Percentiles rank a stretch among this genome's conserved stretches.
These are phyloP conservation scores for Aureobasidium sp. DNA, from an alignment of 2,329 filamentous ascomycete genomes.

Conservation along the genomic window DNA sequence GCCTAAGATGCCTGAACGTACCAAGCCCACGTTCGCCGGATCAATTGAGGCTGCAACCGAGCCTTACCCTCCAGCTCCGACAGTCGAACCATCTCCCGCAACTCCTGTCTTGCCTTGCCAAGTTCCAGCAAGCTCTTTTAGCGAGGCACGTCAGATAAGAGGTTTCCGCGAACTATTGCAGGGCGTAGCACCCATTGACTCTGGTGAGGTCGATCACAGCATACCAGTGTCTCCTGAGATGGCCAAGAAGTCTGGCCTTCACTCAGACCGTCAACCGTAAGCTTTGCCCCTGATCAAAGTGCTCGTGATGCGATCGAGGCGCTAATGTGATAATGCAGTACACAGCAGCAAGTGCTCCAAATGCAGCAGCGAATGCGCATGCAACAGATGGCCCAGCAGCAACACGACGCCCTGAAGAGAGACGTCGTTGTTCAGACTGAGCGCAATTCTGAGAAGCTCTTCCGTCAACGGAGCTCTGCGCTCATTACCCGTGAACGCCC, in stretches of 20 bases:
- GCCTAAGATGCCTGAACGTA: not conserved
- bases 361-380: conserved; percentile 62
- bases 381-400: conserved; percentile 29
- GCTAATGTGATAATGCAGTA: conserved; percentile 15
- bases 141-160: not conserved
- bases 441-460: no score
- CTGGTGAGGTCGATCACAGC: conserved; percentile 50
- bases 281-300: conserved; percentile 22
- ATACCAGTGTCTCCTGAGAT: conserved; percentile 56
- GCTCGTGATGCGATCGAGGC: not conserved
- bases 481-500: no score
- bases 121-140: not conserved
- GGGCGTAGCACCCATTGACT: conserved; percentile 14
- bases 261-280: conserved; percentile 67
- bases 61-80: not conserved
- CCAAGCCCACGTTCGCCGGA: not conserved
- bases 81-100: not conserved
- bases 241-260: conserved; percentile 61
- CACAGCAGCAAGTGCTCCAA: conserved; percentile 38
- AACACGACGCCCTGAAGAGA: conserved; percentile 63
- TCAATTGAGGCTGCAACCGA: not conserved
- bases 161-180: not conserved
- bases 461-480: no score
- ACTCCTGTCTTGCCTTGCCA: not conserved
- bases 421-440: conserved; percentile 44